Evolutionary conservation across 345 rosid species (phyloP).

Genomic region (Hibiscus tridactylites): DNA sequence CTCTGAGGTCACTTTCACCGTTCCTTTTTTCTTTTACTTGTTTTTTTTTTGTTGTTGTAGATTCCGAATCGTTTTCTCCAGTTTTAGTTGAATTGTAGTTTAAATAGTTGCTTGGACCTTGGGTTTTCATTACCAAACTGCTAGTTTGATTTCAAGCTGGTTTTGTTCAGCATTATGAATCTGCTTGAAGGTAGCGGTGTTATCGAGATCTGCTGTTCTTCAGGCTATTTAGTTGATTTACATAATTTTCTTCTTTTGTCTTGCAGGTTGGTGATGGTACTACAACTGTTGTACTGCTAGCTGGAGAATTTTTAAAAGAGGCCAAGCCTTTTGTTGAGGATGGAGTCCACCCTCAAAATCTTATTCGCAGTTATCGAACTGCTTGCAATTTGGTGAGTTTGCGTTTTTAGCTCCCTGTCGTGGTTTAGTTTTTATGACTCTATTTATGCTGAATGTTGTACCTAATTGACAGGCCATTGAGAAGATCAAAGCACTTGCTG

Average conservation of each 20-base stretch:
- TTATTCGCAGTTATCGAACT: constrained; percentile 81
- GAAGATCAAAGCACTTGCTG: constrained; percentile 73
- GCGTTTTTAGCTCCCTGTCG: background rate
- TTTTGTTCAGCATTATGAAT: background rate
- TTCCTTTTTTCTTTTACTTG: background rate
- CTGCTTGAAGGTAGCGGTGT: background rate
- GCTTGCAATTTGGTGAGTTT: constrained; percentile 60
- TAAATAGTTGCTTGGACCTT: background rate
- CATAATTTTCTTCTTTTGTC: background rate
- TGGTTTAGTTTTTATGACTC: background rate
- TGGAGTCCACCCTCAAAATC: constrained; percentile 91
- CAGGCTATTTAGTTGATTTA: background rate
- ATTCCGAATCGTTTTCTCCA: background rate
- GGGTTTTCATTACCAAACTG: background rate
- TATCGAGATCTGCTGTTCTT: background rate
- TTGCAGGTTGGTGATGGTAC: constrained; percentile 96
- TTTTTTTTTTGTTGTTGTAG: background rate
- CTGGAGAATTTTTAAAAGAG: constrained; percentile 90
- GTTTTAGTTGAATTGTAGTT: background rate
- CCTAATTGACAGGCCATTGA: constrained; percentile 53
- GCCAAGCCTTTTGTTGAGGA: constrained; percentile 97
- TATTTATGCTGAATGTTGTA: background rate
- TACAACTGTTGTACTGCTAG: constrained; percentile 89
- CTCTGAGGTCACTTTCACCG: constrained; percentile 50
- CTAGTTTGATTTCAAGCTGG: no score